Percentiles rank a stretch among this genome's conserved stretches.
Conservation (phyloP, 192 early-diverging fungal species). For the Linnemannia zychae region DNA sequence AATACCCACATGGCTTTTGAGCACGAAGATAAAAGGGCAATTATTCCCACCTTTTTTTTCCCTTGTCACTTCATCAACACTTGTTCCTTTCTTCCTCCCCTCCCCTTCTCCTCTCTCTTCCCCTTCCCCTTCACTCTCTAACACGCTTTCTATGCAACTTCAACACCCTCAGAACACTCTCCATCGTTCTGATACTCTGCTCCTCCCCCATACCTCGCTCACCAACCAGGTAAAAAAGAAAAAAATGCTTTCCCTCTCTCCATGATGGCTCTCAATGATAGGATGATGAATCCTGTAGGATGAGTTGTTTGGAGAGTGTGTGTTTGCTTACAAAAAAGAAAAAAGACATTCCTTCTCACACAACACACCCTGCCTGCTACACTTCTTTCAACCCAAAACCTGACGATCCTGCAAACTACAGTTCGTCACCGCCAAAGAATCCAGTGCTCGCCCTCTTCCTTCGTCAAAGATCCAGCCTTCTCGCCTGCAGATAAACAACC, state of each 20-base stretch:
- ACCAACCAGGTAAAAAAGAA: conserved; percentile 7
- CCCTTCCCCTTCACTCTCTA: background rate
- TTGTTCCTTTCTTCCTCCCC: background rate
- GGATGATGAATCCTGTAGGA: background rate
- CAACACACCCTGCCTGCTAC: background rate
- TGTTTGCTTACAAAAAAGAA: background rate
- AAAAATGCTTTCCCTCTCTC: background rate
- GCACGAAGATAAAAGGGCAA: conserved; percentile 9
- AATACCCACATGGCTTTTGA: background rate
- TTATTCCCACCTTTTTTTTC: background rate
- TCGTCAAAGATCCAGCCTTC: background rate
- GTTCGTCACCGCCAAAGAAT: background rate
- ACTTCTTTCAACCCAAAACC: background rate
- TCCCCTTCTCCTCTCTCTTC: background rate
- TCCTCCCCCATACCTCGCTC: background rate
- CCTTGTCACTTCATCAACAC: background rate
- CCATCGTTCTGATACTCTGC: background rate
- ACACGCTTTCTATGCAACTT: background rate
- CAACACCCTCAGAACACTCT: background rate
- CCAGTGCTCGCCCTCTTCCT: background rate
- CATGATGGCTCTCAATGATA: background rate
- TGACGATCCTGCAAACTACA: background rate
- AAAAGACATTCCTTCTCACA: conserved; percentile 13
- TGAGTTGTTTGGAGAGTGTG: conserved; percentile 7
- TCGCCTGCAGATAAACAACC: background rate